Base-by-base conservation (phyloP, 768 basidiomycete genomes). In the Serendipita indica region DNA sequence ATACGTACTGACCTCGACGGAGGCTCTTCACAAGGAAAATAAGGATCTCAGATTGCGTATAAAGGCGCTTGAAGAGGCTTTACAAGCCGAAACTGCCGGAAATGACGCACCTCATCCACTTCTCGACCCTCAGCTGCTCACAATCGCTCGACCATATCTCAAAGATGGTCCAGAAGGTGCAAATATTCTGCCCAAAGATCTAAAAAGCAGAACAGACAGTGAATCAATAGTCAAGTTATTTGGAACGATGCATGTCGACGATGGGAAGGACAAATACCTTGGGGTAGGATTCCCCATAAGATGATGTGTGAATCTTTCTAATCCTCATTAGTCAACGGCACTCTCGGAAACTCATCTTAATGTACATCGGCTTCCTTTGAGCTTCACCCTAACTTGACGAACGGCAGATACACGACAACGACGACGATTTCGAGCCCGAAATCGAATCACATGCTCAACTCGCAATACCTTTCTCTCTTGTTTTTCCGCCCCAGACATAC, bases 381-480 rank as follows among this genome's bases (percentile, higher is more conserved):
- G 30, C 22, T 27, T 7, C 7, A 10, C 22, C 20, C 22, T 54
- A 2, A 54, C 30, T 16, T 22, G 20, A 27, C 13, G 30, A 2
- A n/a, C 10, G 20, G 10, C 30, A 54, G 49, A 27, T 54, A 22
- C 49, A 54, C 22, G 49, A 54, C 30, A 10, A 22, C 20, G 22
- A 54, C n/a, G 49, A 54, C 49, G 49, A 54, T n/a, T 54, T 54
- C 30, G n/a, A 22, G 30, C 49, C 49, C 7, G 49, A 54, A n/a
- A 30, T 22, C 20, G 49, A 54, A 25, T n/a, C 7, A 3, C 49
- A 18, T 27, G 49, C 49, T 6, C 20, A 54, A 27, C 30, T 54
- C 30, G 49, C 49, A 54, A 10, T 32, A 32, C 49, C 49, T 16
- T 18, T 30, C n/a, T 54, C 49, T 16, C 3, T 54, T n/a, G 3